phyloP scores from a whole-genome alignment of 768 basidiomycete genomes.

The Hypholoma sublateritium region DNA sequence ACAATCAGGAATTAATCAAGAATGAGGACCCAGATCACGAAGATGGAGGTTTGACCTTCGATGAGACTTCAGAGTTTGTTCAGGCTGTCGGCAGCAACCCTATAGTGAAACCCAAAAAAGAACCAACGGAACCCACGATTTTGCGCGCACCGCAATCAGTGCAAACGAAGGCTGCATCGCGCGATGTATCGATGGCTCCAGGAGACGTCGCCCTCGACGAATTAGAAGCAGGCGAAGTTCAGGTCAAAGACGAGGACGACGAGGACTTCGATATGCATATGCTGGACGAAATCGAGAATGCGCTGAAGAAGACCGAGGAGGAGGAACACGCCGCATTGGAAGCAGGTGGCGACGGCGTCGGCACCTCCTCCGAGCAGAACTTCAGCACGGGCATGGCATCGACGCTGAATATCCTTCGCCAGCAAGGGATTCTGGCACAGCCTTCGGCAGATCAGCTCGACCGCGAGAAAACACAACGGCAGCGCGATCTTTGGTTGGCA shows the following conservation, averaged over 20 bases:
- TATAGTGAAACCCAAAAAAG: constrained; percentile 45
- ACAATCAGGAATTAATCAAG: constrained; percentile 38
- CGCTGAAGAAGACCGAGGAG: constrained; percentile 47
- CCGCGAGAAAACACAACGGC: constrained; percentile 80
- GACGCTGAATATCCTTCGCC: constrained; percentile 83
- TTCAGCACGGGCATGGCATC: constrained; percentile 86
- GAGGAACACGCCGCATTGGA: constrained; percentile 23
- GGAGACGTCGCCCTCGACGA: constrained; percentile 69
- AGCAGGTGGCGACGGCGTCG: constrained; percentile 36
- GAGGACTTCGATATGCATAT: constrained; percentile 71
- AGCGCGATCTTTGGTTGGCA: constrained; percentile 88
- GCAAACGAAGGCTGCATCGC: constrained; percentile 38
- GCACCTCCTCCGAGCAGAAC: constrained; percentile 76
- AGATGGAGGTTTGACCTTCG: constrained; percentile 75
- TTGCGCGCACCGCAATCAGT: constrained; percentile 7
- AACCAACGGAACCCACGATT: constrained; percentile 36
- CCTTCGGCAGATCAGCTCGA: constrained; percentile 63
- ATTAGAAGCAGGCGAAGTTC: constrained; percentile 80
- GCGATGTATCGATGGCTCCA: constrained; percentile 55
- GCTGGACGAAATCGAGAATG: constrained; percentile 75
- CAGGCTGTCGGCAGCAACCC: constrained; percentile 76
- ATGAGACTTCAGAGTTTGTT: constrained; percentile 97
- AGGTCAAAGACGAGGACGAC: constrained; percentile 73
- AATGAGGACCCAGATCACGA: constrained; percentile 43
- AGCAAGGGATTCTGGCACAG: constrained; percentile 84